Conservation (phyloP, 2,329 filamentous ascomycete genomes). For the Aspergillus quadricinctus region DNA sequence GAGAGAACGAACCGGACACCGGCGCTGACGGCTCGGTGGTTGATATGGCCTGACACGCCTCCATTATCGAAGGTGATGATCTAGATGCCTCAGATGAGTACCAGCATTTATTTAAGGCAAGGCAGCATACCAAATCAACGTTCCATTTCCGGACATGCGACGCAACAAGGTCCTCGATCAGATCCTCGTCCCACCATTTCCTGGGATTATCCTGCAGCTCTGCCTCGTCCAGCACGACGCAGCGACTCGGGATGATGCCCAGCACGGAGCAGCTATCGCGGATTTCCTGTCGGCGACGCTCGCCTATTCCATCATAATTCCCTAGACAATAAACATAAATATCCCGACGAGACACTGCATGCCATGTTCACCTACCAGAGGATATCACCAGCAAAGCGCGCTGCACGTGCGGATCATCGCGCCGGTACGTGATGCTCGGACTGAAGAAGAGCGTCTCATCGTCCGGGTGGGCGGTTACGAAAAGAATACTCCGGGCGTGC, state of each 20-base stretch:
- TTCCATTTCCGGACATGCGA: slow-evolving; percentile 36
- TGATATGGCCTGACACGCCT: slow-evolving; percentile 39
- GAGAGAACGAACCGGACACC: slow-evolving; percentile 31
- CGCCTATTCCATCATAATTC: slow-evolving; percentile 22
- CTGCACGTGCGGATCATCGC: slow-evolving; percentile 11
- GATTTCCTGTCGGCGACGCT: slow-evolving; percentile 16
- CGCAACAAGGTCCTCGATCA: slow-evolving; percentile 30
- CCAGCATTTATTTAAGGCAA: background rate
- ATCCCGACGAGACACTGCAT: too few species aligned
- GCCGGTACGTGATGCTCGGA: slow-evolving; percentile 19
- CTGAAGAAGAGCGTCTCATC: slow-evolving; percentile 27
- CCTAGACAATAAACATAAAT: background rate
- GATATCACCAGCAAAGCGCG: slow-evolving; percentile 21
- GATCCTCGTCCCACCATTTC: slow-evolving; percentile 36
- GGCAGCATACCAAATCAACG: slow-evolving; percentile 30
- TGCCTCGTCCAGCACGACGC: slow-evolving; percentile 32
- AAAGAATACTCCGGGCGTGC: slow-evolving; percentile 31
- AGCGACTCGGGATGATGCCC: slow-evolving; percentile 26
- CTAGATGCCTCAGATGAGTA: slow-evolving; percentile 7
- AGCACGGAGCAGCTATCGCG: slow-evolving; percentile 19
- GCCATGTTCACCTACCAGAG: background rate
- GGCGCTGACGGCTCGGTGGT: slow-evolving; percentile 38
- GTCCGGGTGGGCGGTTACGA: slow-evolving; percentile 35
- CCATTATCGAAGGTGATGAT: slow-evolving; percentile 42
- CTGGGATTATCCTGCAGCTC: slow-evolving; percentile 38